Conservation (phyloP, 2,329 filamentous ascomycete species). For the Neonectria magnoliae region DNA sequence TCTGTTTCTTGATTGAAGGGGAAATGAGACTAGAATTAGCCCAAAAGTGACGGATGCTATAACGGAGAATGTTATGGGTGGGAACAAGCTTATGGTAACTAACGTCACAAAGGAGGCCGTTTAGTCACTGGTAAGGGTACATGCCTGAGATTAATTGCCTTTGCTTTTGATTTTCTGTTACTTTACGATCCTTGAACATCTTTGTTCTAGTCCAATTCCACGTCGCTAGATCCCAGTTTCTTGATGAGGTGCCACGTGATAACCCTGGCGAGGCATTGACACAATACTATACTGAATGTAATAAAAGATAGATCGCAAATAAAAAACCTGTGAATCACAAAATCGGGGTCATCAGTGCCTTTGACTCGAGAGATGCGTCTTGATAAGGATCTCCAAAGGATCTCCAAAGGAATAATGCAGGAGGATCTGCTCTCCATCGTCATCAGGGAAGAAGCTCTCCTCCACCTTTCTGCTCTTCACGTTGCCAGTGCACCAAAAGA, state of each 20-base stretch:
- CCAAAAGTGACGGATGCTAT: background rate
- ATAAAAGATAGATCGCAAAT: background rate
- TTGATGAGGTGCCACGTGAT: background rate
- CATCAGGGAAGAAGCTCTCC: conserved; percentile 6
- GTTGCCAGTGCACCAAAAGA: conserved; percentile 24
- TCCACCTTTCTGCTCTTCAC: background rate
- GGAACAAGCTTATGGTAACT: no score
- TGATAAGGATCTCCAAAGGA: background rate
- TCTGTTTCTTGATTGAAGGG: background rate
- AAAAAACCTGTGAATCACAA: background rate
- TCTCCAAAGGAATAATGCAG: conserved; percentile 5
- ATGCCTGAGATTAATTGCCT: no score
- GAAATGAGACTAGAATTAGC: background rate
- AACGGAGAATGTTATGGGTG: background rate
- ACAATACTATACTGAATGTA: background rate
- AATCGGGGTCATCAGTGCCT: background rate
- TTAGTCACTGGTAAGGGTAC: no score
- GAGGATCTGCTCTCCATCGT: background rate
- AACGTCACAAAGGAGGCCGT: no score
- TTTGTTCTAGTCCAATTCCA: background rate
- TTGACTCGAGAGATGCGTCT: background rate
- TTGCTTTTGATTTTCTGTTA: background rate
- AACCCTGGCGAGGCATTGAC: background rate
- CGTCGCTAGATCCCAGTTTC: background rate
- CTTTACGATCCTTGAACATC: background rate